Percentiles rank a stretch among this genome's conserved stretches.
Evolutionary conservation across 306 rosid genomes (phyloP).

Genomic region (apple (Malus domestica)): DNA sequence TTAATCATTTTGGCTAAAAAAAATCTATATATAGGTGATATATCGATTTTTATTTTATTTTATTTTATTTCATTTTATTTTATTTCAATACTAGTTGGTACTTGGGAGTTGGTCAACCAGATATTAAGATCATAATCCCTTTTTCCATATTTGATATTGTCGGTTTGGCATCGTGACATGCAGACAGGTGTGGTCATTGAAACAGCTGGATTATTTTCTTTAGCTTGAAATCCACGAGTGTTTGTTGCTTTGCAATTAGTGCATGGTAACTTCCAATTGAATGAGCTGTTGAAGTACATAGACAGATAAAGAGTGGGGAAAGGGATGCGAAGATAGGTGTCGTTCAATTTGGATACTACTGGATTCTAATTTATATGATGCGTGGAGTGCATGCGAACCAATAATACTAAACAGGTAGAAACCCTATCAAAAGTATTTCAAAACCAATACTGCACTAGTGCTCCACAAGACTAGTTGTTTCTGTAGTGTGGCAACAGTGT

Average conservation of each 20-base stretch:
- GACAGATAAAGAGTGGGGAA: neutral
- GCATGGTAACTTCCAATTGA: neutral
- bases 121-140: neutral
- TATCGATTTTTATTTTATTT: neutral
- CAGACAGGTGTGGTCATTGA: neutral
- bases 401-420: too few relatives aligned
- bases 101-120: neutral
- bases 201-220: neutral
- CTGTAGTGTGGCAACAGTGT: neutral
- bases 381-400: neutral
- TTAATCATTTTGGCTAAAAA: rapidly evolving
- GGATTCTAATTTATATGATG: neutral
- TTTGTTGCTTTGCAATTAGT: constrained; percentile 11
- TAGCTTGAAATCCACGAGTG: neutral
- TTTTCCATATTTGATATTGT: neutral
- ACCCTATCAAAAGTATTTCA: too few relatives aligned
- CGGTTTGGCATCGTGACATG: neutral
- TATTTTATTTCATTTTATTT: neutral
- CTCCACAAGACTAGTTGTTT: neutral
- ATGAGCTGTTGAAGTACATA: neutral
- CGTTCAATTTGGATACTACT: neutral
- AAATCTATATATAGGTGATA: too few relatives aligned
- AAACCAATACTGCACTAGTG: too few relatives aligned
- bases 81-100: neutral
- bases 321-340: neutral